Evolutionary conservation across 495 filamentous ascomycete species (phyloP).

Genomic region (Monascus purpureus): DNA sequence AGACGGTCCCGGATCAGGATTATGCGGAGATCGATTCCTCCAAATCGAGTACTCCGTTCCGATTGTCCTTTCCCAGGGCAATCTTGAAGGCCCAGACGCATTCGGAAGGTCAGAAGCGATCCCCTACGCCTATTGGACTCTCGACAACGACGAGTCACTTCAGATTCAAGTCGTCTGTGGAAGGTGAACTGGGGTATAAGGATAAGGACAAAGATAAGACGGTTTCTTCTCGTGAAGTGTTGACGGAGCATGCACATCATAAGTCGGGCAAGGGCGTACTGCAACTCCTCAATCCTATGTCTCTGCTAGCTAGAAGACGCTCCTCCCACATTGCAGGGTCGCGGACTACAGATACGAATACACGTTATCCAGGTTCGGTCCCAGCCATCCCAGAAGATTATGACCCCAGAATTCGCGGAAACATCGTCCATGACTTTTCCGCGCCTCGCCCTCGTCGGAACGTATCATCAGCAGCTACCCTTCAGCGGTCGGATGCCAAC

Average conservation of each 20-base stretch:
- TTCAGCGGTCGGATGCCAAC: conserved; percentile 3
- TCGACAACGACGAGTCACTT: conserved; percentile 17
- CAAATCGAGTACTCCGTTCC: conserved; percentile 25
- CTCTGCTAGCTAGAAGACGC: conserved; percentile 43
- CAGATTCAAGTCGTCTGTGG: conserved; percentile 22
- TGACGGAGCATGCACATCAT: conserved; percentile 18
- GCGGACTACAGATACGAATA: conserved; percentile 33
- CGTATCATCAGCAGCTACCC: conserved; percentile 25
- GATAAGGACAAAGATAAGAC: conserved; percentile 15
- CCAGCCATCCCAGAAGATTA: conserved; percentile 56
- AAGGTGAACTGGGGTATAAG: conserved; percentile 17
- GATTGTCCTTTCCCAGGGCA: conserved; percentile 22
- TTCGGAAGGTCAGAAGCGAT: conserved; percentile 15
- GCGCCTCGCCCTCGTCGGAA: conserved; percentile 55
- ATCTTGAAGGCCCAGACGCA: conserved; percentile 10
- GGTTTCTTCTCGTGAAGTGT: conserved; percentile 9
- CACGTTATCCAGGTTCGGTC: conserved; percentile 33
- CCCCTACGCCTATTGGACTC: conserved; percentile 12
- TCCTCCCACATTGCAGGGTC: conserved; percentile 34
- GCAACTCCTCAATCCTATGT: conserved; percentile 55
- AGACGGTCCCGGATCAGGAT: conserved; percentile 11
- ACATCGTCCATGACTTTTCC: conserved; percentile 81
- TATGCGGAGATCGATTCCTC: conserved; percentile 17
- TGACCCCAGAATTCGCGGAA: conserved; percentile 75
- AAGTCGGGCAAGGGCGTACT: conserved; percentile 45